phyloP scores from a whole-genome alignment of 768 basidiomycete species.

The Trametes villosa region DNA sequence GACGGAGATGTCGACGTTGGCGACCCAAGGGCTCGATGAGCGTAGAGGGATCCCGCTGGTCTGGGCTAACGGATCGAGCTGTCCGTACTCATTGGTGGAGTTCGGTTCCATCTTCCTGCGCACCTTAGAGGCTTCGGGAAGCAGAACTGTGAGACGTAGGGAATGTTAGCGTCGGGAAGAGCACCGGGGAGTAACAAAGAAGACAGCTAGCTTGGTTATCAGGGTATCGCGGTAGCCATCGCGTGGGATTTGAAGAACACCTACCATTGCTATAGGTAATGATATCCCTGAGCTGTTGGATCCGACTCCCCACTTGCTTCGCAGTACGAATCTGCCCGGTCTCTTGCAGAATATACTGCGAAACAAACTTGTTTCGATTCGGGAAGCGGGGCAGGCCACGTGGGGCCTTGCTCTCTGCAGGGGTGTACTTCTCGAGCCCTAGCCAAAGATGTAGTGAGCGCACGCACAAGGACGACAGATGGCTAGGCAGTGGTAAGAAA shows the following conservation, averaged over 20 bases:
- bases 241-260: not conserved
- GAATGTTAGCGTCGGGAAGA: no score
- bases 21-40: no score
- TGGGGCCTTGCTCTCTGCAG: slow-evolving; percentile 50
- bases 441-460: slow-evolving; percentile 14
- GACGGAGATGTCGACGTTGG: no score
- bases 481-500: not conserved
- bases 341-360: slow-evolving; percentile 68
- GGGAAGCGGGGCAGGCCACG: slow-evolving; percentile 74
- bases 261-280: not conserved
- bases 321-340: slow-evolving; percentile 72
- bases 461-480: not conserved
- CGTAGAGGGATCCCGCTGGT: no score
- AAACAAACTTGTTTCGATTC: slow-evolving; percentile 77
- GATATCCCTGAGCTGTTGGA: slow-evolving; percentile 77
- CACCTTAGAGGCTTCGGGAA: no score
- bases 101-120: no score
- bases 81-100: no score
- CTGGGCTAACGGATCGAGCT: no score
- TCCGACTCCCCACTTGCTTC: slow-evolving; percentile 78
- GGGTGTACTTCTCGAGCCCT: not conserved
- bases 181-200: no score
- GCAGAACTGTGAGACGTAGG: no score
- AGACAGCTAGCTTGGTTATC: no score
- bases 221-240: no score